Base-by-base conservation (phyloP, 1,139 yeast species). In the Blastobotrys raffinosifermentans region DNA sequence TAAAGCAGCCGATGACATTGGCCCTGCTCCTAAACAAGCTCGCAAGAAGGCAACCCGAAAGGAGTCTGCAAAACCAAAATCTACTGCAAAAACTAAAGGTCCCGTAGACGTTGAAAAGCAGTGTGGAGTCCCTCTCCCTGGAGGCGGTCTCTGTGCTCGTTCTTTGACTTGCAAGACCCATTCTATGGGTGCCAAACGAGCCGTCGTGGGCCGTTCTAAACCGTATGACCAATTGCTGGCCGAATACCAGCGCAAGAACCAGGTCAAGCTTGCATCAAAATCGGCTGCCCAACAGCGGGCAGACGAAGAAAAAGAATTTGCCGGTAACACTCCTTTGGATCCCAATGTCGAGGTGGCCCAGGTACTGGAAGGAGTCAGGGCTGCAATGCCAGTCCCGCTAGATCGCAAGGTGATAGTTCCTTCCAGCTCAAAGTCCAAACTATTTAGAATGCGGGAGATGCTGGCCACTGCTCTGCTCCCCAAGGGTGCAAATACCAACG, bases 111-210 rank as follows among this genome's bases (percentile, higher is more conserved):
- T 91, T 31, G 96, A 91, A 57, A 80, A 76, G 48, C 97, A 91
- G 61, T 91, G 98, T 69, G 98, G 98, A 59, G 98, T 91, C 5
- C 85, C 89, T 2, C 64, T 91, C 43, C 87, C 96, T 0, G 81
- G 81, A 45, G 97, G 97, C 8, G 94, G 94, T 0, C 78, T 78
- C 52, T 91, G 98, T 69, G 96, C 96, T 4, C 72, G 98, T 39
- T 86, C 96, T 0, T 69, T 91, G 45, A 91, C 98, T 0, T 91
- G 98, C 70, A 91, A 91, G 58, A 87, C 97, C 0, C 98, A 91
- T 61, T 85, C 96, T 1, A 89, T 91, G 96, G 96, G 96, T 19
- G 95, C 96, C 17, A 91, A 91, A 54, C 74, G 98, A 51, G 91
- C 96, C 1, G 98, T 91, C 17, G 77, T 77, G 20, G 98, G 98